Evolutionary conservation across 805 yeast species (phyloP), one percentile per base, ranked within the genome.

Genomic region (Ogataea minuta): DNA sequence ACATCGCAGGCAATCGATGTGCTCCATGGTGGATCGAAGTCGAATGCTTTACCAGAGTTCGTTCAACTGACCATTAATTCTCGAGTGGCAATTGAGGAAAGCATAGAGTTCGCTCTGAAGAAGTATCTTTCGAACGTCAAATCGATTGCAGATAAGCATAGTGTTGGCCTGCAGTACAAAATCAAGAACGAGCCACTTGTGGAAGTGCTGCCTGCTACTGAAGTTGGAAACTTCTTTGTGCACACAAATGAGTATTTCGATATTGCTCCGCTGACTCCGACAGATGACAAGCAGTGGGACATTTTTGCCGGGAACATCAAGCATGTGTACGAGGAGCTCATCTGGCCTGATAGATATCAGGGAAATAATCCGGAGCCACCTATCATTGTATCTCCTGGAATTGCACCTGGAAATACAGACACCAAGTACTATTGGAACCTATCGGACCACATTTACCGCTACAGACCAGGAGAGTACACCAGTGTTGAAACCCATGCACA

Each of bases 31-130:
- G 93, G 91, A 17, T 71, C 77, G 34, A 84, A 84, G 59, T 66
- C 79, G 27, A 84, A 84, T 51, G 88, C 90, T 1, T 62, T 84
- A 34, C 91, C 93, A 2, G 91, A 84, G 54, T 60, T 66, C 25
- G 73, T 75, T 2, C 60, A 61, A 16, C 63, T 76, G 34, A 58
- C 67, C 19, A 66, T 80, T 30, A 83, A 84, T 59, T 79, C 81
- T 53, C 70, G 91, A 52, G 66, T 84, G 39, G 72, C 77, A 13
- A 62, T 79, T 25, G 86, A 76, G 43, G 71, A 79, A 11, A 62
- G 71, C 15, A 67, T 73, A 1, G 60, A 64, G 4, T 70, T 65
- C 13, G 72, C 71, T 4, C 49, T 64, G 12, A 66, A 67, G 15
- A 66, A 64, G 35, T 63, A 74, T 40, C 39, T 58, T 14, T 39